A percentile compares a stretch with the other conserved stretches of the same genome.
These are phyloP conservation scores for Zymoseptoria crescenta DNA, from an alignment of 2,329 filamentous ascomycete genomes.

Conservation along the genomic window DNA sequence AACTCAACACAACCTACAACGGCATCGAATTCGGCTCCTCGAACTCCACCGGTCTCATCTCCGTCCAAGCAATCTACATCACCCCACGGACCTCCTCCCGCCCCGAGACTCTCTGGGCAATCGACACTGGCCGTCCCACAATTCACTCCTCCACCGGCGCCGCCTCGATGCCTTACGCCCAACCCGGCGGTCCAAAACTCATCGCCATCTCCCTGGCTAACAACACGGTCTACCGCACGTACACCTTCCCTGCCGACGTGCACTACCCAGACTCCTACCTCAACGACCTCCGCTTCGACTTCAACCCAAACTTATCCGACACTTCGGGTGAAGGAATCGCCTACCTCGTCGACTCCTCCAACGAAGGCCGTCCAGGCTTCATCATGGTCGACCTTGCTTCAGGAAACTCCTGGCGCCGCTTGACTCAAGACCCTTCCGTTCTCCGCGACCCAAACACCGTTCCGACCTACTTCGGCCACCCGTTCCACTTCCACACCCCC, in stretches of 20 bases:
- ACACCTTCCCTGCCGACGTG: slow-evolving; percentile 36
- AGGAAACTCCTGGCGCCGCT: slow-evolving; percentile 35
- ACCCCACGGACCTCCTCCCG: slow-evolving; percentile 30
- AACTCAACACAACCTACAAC: slow-evolving; percentile 35
- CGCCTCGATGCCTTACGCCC: slow-evolving; percentile 37
- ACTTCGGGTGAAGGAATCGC: slow-evolving; percentile 36
- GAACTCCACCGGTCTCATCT: slow-evolving; percentile 36
- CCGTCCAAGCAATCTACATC: slow-evolving; percentile 40
- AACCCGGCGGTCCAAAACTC: slow-evolving; percentile 40
- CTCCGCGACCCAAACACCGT: slow-evolving; percentile 26
- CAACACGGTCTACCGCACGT: slow-evolving; percentile 35
- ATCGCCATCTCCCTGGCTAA: slow-evolving; percentile 37
- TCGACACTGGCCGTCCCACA: slow-evolving; percentile 40
- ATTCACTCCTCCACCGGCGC: slow-evolving; percentile 32
- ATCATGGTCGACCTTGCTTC: slow-evolving; percentile 40
- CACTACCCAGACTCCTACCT: slow-evolving; percentile 42
- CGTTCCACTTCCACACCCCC: slow-evolving; percentile 23
- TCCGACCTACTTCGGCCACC: slow-evolving; percentile 27
- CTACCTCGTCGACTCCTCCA: slow-evolving; percentile 40
- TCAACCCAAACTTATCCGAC: slow-evolving; percentile 33
- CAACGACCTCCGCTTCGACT: slow-evolving; percentile 42
- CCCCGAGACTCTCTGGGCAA: slow-evolving; percentile 39
- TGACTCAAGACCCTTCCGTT: slow-evolving; percentile 29
- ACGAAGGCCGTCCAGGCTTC: slow-evolving; percentile 41
- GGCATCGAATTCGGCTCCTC: slow-evolving; percentile 39